Evolutionary conservation across 2,329 filamentous ascomycete genomes (phyloP), one percentile per base, ranked within the genome.

Genomic region (Aspergillus puulaauensis): DNA sequence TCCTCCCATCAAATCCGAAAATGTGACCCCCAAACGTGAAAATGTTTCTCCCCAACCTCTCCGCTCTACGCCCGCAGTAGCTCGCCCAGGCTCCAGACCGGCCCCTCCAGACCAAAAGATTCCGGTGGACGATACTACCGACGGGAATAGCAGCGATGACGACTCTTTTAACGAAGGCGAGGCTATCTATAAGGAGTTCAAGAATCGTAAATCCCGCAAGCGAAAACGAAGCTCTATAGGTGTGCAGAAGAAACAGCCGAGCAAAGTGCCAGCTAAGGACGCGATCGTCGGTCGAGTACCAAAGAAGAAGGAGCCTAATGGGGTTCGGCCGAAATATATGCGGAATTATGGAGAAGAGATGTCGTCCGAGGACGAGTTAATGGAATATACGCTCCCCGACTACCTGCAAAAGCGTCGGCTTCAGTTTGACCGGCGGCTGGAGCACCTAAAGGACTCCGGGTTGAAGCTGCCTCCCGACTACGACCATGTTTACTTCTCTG

Each of bases 401-500:
- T 93, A 96, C 69, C 71, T 96, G 27, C 81, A 83, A 61, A 75
- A 83, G 21, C 84, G 93, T n/a, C 83, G 89, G 23, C 78, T 73
- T n/a, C 75, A 81, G 21, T 93, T 96, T 67, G 88, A 95, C 54
- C 76, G 81, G 46, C 79, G 82, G n/a, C 78, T 77, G 47, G 79
- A 85, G 37, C 73, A 73, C 27, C 76, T 92, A 47, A 84, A 86
- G 57, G 84, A 89, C 55, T 84, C 83, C 6, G 91, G 89, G 0
- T 77, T 97, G 44, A 87, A 84, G 61, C 73, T 96, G 2, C 91
- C 95, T 0, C 95, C 95, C 0, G 83, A 85, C 49, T 96, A 89
- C 69, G 83, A 87, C 1, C 86, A 87, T 48, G 80, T 97, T 15
- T 81, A 89, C 9, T 93, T 96, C 63, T 90, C 88, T 0, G 90